Conservation (phyloP, 164 flowering plant species). For the Vitis riparia region DNA sequence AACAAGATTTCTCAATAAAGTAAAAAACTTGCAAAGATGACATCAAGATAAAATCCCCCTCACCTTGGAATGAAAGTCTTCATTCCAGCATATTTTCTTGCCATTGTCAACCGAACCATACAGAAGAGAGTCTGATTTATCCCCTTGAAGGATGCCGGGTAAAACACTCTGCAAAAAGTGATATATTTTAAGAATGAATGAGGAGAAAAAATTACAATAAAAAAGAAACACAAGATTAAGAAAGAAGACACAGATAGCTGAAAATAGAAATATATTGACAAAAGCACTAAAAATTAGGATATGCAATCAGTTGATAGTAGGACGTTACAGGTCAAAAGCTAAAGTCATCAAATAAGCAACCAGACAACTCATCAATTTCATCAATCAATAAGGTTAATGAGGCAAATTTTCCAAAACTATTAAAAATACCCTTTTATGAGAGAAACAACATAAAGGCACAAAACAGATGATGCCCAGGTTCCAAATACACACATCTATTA, state of each 20-base stretch:
- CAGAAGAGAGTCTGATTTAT: constrained; percentile 94
- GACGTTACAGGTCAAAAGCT: not conserved
- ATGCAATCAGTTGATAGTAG: not conserved
- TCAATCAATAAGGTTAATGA: not conserved
- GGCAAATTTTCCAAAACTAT: not conserved
- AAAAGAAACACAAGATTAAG: not conserved
- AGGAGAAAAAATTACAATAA: too few species aligned
- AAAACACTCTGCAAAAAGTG: constrained; percentile 74
- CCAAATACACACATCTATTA: too few species aligned
- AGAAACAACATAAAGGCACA: too few species aligned
- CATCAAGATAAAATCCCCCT: constrained; percentile 5
- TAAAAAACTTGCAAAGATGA: not conserved
- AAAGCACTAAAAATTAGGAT: not conserved
- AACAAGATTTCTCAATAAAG: not conserved
- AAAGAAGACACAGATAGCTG: not conserved
- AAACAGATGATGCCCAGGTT: too few species aligned
- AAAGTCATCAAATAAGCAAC: not conserved
- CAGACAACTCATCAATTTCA: not conserved
- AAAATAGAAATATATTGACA: not conserved
- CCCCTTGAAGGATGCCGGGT: constrained; percentile 99
- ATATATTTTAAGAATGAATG: too few species aligned
- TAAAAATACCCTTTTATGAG: too few species aligned
- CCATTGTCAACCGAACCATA: constrained; percentile 99
- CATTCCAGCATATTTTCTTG: constrained; percentile 98
- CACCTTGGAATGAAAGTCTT: constrained; percentile 95